Base-by-base conservation (phyloP, 768 basidiomycete species). In the Naganishia onofrii region DNA sequence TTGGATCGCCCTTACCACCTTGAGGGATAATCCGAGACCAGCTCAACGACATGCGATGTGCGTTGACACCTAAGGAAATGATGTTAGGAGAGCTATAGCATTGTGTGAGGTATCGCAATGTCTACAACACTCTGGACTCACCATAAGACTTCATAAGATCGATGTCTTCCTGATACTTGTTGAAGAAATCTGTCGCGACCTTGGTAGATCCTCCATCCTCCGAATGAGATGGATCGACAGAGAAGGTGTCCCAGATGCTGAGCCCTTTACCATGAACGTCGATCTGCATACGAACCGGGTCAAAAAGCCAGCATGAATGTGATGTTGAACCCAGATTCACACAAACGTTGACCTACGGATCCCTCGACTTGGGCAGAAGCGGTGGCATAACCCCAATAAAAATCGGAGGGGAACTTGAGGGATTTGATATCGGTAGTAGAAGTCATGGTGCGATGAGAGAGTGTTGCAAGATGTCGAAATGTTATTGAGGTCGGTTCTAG, bases 141-240 rank as follows among this genome's bases (percentile, higher is more conserved):
- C 77, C 77, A 60, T 74, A 76, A 34, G 60, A 21, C 69, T 76
- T 75, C 65, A 78, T 65, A 12, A 78, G 66, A 67, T 71, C 70
- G 17, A 78, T 68, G 55, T 78, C 77, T 52, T 78, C 73, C 56
- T 66, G 65, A 73, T 73, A 78, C 44, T 66, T 57, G 48, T 75
- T 56, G 53, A 76, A 78, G 17, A 67, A 72, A 29, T 74, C 74
- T 23, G 74, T 75, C 13, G 74, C 77, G 12, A 66, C 67, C 13
- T 74, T 70, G 19, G 74, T 72, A 42, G 71, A 73, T n/a, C 72
- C 72, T 31, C 73, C 68, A 52, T 73, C 71, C 28, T 32, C 53
- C 34, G 48, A 58, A 42, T 71, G 53, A 32, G 53, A 21, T 1
- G 66, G 66, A 21, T 66, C 57, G 23, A 28, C 21, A 13, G 70